Evolutionary conservation across 768 basidiomycete genomes (phyloP).

Genomic region (Daedaleopsis nitida): DNA sequence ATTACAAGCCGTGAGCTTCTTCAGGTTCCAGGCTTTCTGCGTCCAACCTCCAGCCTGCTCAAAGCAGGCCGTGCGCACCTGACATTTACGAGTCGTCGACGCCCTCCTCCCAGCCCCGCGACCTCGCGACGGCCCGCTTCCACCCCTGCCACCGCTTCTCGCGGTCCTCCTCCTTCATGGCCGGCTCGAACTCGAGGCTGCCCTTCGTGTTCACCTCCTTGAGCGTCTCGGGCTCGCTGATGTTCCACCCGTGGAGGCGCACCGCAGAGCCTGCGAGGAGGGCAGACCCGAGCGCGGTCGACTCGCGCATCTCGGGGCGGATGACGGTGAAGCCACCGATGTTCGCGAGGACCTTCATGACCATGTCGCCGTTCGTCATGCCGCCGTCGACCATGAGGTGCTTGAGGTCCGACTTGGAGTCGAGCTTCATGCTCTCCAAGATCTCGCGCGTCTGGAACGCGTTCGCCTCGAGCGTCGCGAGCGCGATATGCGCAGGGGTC

Average conservation of each 20-base stretch:
- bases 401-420: conserved; percentile 78
- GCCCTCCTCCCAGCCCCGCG: conserved; percentile 73
- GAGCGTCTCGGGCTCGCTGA: conserved; percentile 80
- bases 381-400: conserved; percentile 97
- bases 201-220: conserved; percentile 86
- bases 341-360: conserved; percentile 85
- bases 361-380: conserved; percentile 92
- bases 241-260: conserved; percentile 89
- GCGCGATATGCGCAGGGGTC: conserved; percentile 88
- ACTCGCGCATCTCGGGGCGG: conserved; percentile 97
- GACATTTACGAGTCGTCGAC: conserved; percentile 17
- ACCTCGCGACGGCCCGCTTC: conserved; percentile 87
- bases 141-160: conserved; percentile 75
- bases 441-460: conserved; percentile 96
- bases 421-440: conserved; percentile 92
- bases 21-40: too few relatives aligned
- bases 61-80: too few relatives aligned
- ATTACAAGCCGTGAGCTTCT: too few relatives aligned
- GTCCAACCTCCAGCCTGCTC: too few relatives aligned
- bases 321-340: conserved; percentile 91
- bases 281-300: conserved; percentile 94
- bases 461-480: conserved; percentile 94
- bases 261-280: conserved; percentile 91
- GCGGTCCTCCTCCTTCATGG: conserved; percentile 52
- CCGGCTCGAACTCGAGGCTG: conserved; percentile 67